phyloP scores from a whole-genome alignment of 148 eudicot species.

The Rhododendron mucronatum region DNA sequence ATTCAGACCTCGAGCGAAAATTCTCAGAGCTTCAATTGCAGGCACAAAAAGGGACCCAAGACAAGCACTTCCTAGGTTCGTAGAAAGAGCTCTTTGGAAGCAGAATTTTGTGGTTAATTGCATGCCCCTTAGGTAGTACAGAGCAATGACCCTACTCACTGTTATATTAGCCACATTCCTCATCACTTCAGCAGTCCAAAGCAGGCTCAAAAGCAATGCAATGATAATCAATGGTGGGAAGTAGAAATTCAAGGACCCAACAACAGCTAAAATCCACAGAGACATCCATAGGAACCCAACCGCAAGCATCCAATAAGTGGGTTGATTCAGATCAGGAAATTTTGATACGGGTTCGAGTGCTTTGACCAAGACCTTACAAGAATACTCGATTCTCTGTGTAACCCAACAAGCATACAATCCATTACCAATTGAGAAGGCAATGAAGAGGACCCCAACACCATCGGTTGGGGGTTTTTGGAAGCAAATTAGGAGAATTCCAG shows the following conservation, averaged over 20 bases:
- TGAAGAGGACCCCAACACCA: slow-evolving; percentile 62
- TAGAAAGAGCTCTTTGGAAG: slow-evolving; percentile 79
- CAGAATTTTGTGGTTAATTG: slow-evolving; percentile 78
- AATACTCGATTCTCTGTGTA: slow-evolving; percentile 55
- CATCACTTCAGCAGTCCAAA: slow-evolving; percentile 94
- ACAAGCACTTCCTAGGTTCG: slow-evolving; percentile 85
- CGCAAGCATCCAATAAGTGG: slow-evolving; percentile 81
- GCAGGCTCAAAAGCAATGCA: slow-evolving; percentile 59
- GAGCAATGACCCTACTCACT: slow-evolving; percentile 75
- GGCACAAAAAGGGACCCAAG: slow-evolving; percentile 93
- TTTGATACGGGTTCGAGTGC: slow-evolving; percentile 78
- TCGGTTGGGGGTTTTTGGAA: slow-evolving; percentile 74
- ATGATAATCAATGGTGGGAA: slow-evolving; percentile 58
- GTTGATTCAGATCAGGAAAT: slow-evolving; percentile 62
- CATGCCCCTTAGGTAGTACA: slow-evolving; percentile 93
- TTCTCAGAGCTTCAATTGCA: slow-evolving; percentile 79
- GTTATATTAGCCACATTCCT: slow-evolving; percentile 91
- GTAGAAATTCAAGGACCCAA: slow-evolving; percentile 81
- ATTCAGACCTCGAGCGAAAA: slow-evolving; percentile 79
- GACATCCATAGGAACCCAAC: slow-evolving; percentile 87
- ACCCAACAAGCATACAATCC: slow-evolving; percentile 96
- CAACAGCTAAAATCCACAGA: slow-evolving; percentile 76
- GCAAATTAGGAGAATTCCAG: slow-evolving; percentile 85
- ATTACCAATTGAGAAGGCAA: slow-evolving; percentile 71
- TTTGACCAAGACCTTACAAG: slow-evolving; percentile 57